Evolutionary conservation across 306 rosid species (phyloP).

Genomic region (Gynostemma pentaphyllum): DNA sequence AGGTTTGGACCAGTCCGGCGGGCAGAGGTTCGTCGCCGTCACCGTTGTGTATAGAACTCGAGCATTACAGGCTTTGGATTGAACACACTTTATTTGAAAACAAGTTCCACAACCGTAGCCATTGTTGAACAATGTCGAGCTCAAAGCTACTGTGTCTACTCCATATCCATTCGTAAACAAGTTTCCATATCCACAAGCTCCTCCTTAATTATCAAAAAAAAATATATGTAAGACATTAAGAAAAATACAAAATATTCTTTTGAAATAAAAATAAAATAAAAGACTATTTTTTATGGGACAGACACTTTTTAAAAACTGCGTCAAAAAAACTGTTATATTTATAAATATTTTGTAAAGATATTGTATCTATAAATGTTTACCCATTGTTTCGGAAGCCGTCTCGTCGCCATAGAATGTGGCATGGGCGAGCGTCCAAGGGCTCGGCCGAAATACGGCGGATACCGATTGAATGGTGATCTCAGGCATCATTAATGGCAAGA

Average conservation of each 20-base stretch:
- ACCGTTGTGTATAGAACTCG: conserved; percentile 43
- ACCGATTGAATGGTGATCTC: conserved; percentile 13
- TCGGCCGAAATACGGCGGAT: conserved; percentile 34
- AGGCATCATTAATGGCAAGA: conserved; percentile 17
- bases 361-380: conserved; percentile 12
- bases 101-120: conserved; percentile 83
- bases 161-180: conserved; percentile 67
- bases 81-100: conserved; percentile 62
- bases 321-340: neutral
- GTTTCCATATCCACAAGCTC: conserved; percentile 91
- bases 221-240: too few relatives aligned
- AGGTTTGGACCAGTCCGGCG: conserved; percentile 64
- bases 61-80: conserved; percentile 36
- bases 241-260: neutral
- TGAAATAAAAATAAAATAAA: too few relatives aligned
- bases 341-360: neutral
- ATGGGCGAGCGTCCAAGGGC: conserved; percentile 56
- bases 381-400: conserved; percentile 81
- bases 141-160: conserved; percentile 62
- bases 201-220: conserved; percentile 28
- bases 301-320: too few relatives aligned
- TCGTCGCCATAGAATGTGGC: conserved; percentile 94
- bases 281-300: too few relatives aligned
- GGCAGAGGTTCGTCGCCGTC: conserved; percentile 86
- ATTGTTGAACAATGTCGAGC: conserved; percentile 65